Evolutionary conservation across 2,329 filamentous ascomycete species (phyloP), one percentile per base, ranked within the genome.

Genomic region (Claviceps humidiphila): DNA sequence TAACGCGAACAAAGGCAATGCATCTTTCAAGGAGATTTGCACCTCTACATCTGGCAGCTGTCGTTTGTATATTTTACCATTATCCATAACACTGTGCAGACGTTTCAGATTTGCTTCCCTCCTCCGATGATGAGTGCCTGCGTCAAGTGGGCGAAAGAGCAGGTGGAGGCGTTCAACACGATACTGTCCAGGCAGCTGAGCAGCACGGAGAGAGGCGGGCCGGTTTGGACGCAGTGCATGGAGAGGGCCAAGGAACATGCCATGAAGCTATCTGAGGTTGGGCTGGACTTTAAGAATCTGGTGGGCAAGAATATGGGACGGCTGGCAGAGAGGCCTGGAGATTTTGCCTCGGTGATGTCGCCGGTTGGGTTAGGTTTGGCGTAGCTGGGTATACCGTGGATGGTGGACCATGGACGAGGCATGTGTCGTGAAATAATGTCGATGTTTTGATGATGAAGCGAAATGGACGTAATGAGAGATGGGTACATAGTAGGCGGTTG

Each of bases 91-190:
- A 97, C 93, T 0, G 86, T 97, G 55, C 79, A 80, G 62, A 90
- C 87, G 62, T 96, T 93, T 68, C 89, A 95, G 63, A 73, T 75
- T 51, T 95, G 89, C 65, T 97, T 97, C 64, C 84, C 89, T 11
- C 78, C 87, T 26, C 75, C 82, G 14, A 88, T 93, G 73, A 94
- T 93, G 78, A 95, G 89, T 61, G 89, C 90, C 0, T 95, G 89
- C 60, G 91, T 98, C 61, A 94, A 91, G 64, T 98, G 93, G 93
- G 90, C 89, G n/a, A 97, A 96, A 68, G 85, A 93, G 60, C 84
- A 95, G 64, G 82, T 97, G 1, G 90, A 96, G 60, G 82, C 82
- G 2, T 97, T 97, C 73, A 97, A 96, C 61, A 76, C 76, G 46
- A 82, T 93, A 49, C 74, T 98, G 40, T 81, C 78, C 39, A 76